A percentile compares a stretch with the other conserved stretches of the same genome.
phyloP scores from a whole-genome alignment of 768 basidiomycete genomes.

The Ramaria sp. region DNA sequence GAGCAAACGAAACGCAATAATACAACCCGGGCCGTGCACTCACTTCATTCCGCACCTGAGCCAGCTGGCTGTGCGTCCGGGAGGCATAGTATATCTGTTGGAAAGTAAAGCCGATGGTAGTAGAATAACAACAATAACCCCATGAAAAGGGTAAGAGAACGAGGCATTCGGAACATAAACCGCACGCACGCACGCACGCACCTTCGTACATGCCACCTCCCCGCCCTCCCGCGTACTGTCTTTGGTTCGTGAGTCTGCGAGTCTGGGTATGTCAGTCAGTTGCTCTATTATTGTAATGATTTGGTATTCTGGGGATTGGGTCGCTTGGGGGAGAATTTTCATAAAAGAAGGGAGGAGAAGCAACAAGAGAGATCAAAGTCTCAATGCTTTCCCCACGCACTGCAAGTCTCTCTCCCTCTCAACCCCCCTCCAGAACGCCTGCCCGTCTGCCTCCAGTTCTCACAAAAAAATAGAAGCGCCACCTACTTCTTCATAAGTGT shows the following conservation, averaged over 20 bases:
- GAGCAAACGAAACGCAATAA: no score
- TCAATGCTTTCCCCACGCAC: no score
- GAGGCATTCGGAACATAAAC: no score
- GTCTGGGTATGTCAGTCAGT: background rate
- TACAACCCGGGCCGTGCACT: slow-evolving; percentile 18
- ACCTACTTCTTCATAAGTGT: slow-evolving; percentile 72
- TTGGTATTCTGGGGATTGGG: no score
- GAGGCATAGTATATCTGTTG: slow-evolving; percentile 82
- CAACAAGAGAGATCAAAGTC: no score
- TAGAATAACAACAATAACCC: no score
- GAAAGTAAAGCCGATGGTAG: no score
- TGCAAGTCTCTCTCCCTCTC: no score
- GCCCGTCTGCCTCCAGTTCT: background rate
- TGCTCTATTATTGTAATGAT: no score
- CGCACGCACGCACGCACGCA: background rate
- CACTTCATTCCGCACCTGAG: slow-evolving; percentile 84
- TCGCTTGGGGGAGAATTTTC: background rate
- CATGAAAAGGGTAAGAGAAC: no score
- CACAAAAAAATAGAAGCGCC: background rate
- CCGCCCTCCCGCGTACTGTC: slow-evolving; percentile 16
- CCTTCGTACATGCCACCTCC: slow-evolving; percentile 52
- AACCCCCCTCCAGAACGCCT: no score
- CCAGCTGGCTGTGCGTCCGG: slow-evolving; percentile 89
- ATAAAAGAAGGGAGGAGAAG: no score
- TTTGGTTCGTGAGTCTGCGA: slow-evolving; percentile 10